Evolutionary conservation across 2,329 filamentous ascomycete species (phyloP).

Genomic region (Daldinia eschscholtzii): DNA sequence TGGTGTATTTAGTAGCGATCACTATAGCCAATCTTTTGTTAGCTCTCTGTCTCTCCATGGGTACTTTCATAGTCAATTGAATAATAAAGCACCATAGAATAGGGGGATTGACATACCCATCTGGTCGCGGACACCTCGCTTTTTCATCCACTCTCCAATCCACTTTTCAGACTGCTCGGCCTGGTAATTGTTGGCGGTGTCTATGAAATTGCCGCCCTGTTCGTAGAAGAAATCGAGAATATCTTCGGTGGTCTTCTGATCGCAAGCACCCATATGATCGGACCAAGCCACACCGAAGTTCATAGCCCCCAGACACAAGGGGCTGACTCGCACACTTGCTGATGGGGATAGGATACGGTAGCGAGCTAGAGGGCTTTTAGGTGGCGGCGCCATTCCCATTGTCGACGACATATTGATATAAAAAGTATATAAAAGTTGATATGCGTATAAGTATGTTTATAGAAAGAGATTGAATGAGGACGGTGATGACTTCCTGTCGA

Average conservation of each 20-base stretch:
- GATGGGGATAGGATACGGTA: slow-evolving; percentile 76
- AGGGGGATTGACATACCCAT: slow-evolving; percentile 60
- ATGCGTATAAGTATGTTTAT: too few species aligned
- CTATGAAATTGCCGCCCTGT: slow-evolving; percentile 78
- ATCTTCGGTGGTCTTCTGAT: slow-evolving; percentile 70
- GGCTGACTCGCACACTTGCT: slow-evolving; percentile 75
- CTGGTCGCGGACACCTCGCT: slow-evolving; percentile 73
- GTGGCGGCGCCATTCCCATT: slow-evolving; percentile 54
- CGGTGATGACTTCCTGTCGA: slow-evolving; percentile 12
- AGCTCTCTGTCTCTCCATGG: slow-evolving; percentile 9
- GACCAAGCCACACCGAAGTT: slow-evolving; percentile 69
- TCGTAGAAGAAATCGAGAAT: slow-evolving; percentile 76
- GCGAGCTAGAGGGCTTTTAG: slow-evolving; percentile 71
- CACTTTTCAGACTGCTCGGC: slow-evolving; percentile 71
- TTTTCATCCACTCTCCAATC: slow-evolving; percentile 79
- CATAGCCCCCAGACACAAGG: slow-evolving; percentile 72
- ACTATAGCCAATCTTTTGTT: slow-evolving; percentile 57
- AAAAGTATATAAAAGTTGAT: neutral
- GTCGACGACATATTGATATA: slow-evolving; percentile 24
- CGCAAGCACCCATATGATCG: slow-evolving; percentile 72
- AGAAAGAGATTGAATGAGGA: neutral
- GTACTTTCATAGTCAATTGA: neutral
- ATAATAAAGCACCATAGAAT: neutral
- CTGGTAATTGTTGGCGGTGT: slow-evolving; percentile 78
- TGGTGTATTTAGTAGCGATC: slow-evolving; percentile 77